Evolutionary conservation across 1,139 yeast species (phyloP).

Genomic region (Yamadazyma atmosphaerica): DNA sequence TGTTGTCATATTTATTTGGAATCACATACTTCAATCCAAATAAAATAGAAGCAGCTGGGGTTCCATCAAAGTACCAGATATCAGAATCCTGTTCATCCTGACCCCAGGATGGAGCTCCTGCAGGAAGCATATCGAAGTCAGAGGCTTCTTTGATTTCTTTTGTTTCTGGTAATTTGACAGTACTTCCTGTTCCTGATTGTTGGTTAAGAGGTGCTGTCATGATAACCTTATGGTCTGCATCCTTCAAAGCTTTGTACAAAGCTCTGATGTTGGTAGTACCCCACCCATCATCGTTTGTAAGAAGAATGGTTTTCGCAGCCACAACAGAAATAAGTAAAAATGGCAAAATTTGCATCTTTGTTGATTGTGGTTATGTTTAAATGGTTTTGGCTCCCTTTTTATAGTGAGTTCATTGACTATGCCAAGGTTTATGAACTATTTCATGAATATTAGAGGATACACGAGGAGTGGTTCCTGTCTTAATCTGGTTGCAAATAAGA

Average conservation of each 20-base stretch:
- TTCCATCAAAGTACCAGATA: conserved; percentile 48
- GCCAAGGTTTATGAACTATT: too few species aligned
- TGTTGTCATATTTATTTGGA: conserved; percentile 32
- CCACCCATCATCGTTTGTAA: conserved; percentile 61
- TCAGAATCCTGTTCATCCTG: conserved; percentile 39
- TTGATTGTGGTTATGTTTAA: background rate
- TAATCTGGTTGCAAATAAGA: too few species aligned
- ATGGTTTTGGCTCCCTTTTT: background rate
- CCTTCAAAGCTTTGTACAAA: conserved; percentile 48
- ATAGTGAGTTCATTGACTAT: too few species aligned
- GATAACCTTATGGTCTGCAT: conserved; percentile 54
- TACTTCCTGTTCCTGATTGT: conserved; percentile 57
- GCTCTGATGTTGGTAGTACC: conserved; percentile 58
- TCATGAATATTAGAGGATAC: too few species aligned
- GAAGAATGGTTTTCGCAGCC: conserved; percentile 37
- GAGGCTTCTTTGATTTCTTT: conserved; percentile 37
- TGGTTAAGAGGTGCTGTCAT: conserved; percentile 56
- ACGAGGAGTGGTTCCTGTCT: too few species aligned
- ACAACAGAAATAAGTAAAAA: conserved; percentile 7
- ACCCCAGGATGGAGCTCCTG: conserved; percentile 46
- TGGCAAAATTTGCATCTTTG: background rate
- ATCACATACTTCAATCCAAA: conserved; percentile 39
- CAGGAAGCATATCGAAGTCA: conserved; percentile 36
- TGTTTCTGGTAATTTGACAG: conserved; percentile 42
- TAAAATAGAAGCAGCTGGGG: conserved; percentile 44